Evolutionary conservation across 2,329 filamentous ascomycete species (phyloP).

Genomic region (Colletotrichum sp.): DNA sequence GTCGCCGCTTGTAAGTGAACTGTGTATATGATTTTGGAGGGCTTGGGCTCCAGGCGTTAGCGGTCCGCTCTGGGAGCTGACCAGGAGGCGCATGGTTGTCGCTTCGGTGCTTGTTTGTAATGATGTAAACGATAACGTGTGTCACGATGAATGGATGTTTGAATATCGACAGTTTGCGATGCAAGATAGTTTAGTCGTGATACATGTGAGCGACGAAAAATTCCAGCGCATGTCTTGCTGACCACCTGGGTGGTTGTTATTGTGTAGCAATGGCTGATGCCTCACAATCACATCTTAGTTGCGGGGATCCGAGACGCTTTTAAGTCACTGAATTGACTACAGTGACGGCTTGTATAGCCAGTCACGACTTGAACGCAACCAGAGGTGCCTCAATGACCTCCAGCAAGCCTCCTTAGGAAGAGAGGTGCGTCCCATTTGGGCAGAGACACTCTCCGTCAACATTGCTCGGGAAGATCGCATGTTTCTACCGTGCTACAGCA

Average conservation of each 20-base stretch:
- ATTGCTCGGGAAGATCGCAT: too few relatives aligned
- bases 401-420: not conserved
- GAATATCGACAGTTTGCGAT: not conserved
- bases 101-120: not conserved
- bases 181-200: not conserved
- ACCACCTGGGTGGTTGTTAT: not conserved
- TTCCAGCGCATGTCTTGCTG: not conserved
- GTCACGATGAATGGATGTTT: not conserved
- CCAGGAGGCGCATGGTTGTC: not conserved
- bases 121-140: not conserved
- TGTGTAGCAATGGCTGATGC: not conserved
- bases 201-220: not conserved
- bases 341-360: not conserved
- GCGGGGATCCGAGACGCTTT: not conserved
- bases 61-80: not conserved
- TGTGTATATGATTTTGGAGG: not conserved
- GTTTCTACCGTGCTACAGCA: too few relatives aligned
- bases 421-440: not conserved
- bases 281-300: not conserved
- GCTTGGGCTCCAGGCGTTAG: not conserved
- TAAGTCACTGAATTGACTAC: not conserved
- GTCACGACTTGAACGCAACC: not conserved
- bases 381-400: not conserved
- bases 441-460: not conserved
- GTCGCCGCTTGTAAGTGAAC: not conserved